Evolutionary conservation across 352 stramenopile genomes (phyloP).

Genomic region (Phytopythium delawarense): DNA sequence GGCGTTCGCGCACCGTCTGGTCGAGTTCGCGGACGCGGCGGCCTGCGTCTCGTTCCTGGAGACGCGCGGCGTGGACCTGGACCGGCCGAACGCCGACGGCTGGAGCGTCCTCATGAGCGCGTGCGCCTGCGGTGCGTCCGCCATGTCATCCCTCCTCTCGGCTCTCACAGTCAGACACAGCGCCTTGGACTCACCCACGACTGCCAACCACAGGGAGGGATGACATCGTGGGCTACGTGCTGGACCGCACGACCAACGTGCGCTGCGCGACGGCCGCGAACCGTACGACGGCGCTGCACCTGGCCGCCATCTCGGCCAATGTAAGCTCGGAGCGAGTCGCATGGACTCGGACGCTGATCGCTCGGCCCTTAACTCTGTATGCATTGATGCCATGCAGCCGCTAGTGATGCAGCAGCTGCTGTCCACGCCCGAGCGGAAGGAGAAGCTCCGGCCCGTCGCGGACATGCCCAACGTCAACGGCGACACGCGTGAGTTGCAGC

Average conservation of each 20-base stretch:
- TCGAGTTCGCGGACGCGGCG: constrained; percentile 66
- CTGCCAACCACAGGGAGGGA: constrained; percentile 34
- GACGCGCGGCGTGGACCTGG: constrained; percentile 56
- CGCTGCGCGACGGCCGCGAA: constrained; percentile 54
- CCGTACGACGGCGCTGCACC: constrained; percentile 69
- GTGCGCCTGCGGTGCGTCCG: constrained; percentile 52
- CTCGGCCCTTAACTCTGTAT: background rate
- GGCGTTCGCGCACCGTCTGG: constrained; percentile 68
- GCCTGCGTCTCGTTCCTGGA: constrained; percentile 55
- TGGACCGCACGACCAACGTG: constrained; percentile 57
- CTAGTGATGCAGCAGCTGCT: constrained; percentile 55
- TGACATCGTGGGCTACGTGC: constrained; percentile 52
- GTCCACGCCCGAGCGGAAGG: constrained; percentile 32
- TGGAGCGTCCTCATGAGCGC: constrained; percentile 83
- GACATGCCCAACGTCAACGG: constrained; percentile 66
- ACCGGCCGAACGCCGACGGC: constrained; percentile 49
- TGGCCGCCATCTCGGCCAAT: constrained; percentile 71
- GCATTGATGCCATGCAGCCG: constrained; percentile 18
- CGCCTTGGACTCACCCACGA: background rate
- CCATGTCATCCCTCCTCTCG: background rate
- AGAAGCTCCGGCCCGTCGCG: constrained; percentile 44
- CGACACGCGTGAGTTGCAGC: constrained; percentile 54
- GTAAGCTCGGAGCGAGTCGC: constrained; percentile 21
- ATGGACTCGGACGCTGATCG: background rate
- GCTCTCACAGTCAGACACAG: background rate